phyloP scores from a whole-genome alignment of 1,139 yeast species.

The Meyerozyma athensensis region DNA sequence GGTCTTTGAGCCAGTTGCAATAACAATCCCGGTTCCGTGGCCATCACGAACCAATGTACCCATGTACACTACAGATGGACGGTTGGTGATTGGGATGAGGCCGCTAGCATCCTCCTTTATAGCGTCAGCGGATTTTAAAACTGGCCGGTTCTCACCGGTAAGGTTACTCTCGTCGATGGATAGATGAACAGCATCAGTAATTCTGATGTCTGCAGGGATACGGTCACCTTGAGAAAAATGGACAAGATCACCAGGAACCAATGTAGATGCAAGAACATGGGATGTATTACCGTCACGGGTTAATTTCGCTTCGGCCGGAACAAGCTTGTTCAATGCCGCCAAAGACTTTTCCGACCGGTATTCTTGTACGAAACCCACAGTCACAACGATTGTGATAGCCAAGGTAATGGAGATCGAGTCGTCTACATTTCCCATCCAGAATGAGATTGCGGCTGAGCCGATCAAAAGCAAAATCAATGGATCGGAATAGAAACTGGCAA shows the following conservation, averaged over 20 bases:
- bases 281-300: slow-evolving; percentile 74
- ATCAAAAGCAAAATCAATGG: slow-evolving; percentile 82
- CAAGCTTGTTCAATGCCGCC: slow-evolving; percentile 84
- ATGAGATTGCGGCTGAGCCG: slow-evolving; percentile 81
- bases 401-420: slow-evolving; percentile 87
- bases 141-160: slow-evolving; percentile 92
- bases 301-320: slow-evolving; percentile 90
- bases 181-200: slow-evolving; percentile 71
- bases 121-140: slow-evolving; percentile 48
- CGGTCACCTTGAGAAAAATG: slow-evolving; percentile 88
- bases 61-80: slow-evolving; percentile 83
- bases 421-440: slow-evolving; percentile 88
- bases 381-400: slow-evolving; percentile 85
- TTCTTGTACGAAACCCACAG: slow-evolving; percentile 96
- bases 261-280: slow-evolving; percentile 73
- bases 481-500: slow-evolving; percentile 79
- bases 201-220: slow-evolving; percentile 88
- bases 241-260: slow-evolving; percentile 94
- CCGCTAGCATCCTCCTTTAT: slow-evolving; percentile 20
- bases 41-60: slow-evolving; percentile 95
- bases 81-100: slow-evolving; percentile 51
- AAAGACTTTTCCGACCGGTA: slow-evolving; percentile 89
- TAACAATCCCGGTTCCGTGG: slow-evolving; percentile 87
- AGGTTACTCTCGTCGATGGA: slow-evolving; percentile 86
- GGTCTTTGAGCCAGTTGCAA: slow-evolving; percentile 81